Base-by-base conservation (phyloP, 1,284 basidiomycete species). In the Puccinia horiana region DNA sequence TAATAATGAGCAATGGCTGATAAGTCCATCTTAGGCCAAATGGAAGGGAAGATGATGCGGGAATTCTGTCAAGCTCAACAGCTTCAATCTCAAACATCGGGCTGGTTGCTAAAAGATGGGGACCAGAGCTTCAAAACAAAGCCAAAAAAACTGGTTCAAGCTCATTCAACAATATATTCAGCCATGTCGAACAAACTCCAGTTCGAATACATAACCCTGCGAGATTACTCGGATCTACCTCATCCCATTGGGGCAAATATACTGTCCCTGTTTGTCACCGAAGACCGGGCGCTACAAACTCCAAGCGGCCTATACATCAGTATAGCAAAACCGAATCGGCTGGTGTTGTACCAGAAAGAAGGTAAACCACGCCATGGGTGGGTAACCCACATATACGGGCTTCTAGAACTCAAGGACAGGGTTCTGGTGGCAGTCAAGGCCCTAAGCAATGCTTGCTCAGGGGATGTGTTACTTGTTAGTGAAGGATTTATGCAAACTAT, bases 11-110 rank as follows among this genome's bases (percentile, higher is more conserved):
- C 9, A 9, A 11, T 29, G n/a, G 29, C 3, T 29, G n/a, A 12
- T 11, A 29, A 1, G 12, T 58, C 6, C 11, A 40, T 29, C 9
- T 54, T 14, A 73, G 70, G 52, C 16, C 47, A 73, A 52, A 44
- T 73, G 42, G 70, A 49, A 37, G 47, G 52, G 2, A 73, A 23
- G 1, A 11, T 73, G 14, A 73, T 73, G 42, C 37, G n/a, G 14
- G 47, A 54, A 44, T 73, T 73, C 35, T 73, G 70, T 49, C 40
- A 73, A 18, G 12, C 32, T 26, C 70, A 73, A 37, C 8, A n/a
- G 35, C 29, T 73, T 29, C 14, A 52, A 23, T 44, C 42, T n/a
- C 40, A 52, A 72, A 47, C 67, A 12, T 47, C 67, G 1, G 32
- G 32, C 6, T 69, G 23, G 23, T 40, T n/a, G 23, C 35, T 42